Evolutionary conservation across 345 rosid species (phyloP), one percentile per base, ranked within the genome.

Genomic region (Lepidium didymum): DNA sequence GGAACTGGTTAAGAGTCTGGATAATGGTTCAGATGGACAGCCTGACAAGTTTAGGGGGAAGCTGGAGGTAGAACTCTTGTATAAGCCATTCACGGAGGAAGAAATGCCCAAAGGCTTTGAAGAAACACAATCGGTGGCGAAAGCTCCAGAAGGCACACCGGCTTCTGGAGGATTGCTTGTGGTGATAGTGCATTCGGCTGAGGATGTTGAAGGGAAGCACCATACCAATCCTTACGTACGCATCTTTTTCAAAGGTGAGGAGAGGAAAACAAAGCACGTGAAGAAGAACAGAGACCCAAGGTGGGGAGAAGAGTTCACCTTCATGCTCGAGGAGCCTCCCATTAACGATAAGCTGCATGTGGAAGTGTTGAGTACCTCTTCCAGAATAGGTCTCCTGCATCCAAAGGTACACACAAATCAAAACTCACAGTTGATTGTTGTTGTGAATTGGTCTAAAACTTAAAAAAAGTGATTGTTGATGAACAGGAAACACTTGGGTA

Each of bases 271-370:
- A 4, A 93, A 93, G 97, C 70, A 63, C 10, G 71, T 93, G 57
- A 90, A 90, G 87, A 93, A 93, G 84, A 88, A 81, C 70, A 78
- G 98, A 75, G 96, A 90, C 79, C 98, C 97, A 27, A 88, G 92
- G 76, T 93, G 98, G 98, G 92, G 79, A 51, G 94, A 93, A 73
- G 96, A 88, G 64, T 93, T 90, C 74, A 51, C 80, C 49, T 90
- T 88, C 67, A 64, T 77, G 67, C 79, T 90, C 40, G 98, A 90
- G 6, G 96, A 88, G 77, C 88, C 96, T 62, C 98, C 98, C 1
- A 33, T 49, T 12, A 77, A 81, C 14, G 94, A 90, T 38, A 93
- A 80, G 79, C 27, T 93, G 25, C 98, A 87, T 13, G 86, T 86
- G 54, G 96, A 93, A 82, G 96, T 93, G 63, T 55, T 77, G 27